phyloP scores from a whole-genome alignment of 2,329 filamentous ascomycete genomes.

The Cytospora piceae region DNA sequence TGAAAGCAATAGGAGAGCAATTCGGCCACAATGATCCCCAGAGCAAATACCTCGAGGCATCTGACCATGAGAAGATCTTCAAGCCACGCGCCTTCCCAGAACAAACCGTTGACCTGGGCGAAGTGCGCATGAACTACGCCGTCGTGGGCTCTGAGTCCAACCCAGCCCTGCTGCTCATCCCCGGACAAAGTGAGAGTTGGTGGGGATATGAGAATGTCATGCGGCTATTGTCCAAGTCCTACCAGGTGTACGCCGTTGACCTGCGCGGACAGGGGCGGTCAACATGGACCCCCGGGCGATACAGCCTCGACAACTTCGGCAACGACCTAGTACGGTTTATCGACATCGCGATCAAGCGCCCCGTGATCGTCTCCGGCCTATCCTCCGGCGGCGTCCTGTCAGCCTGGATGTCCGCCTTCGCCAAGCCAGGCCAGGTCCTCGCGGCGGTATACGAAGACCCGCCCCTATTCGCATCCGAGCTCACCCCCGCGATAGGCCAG shows the following conservation, averaged over 20 bases:
- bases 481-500: slow-evolving; percentile 29
- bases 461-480: slow-evolving; percentile 30
- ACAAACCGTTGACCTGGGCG: slow-evolving; percentile 31
- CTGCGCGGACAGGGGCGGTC: slow-evolving; percentile 31
- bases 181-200: slow-evolving; percentile 31
- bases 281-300: slow-evolving; percentile 32
- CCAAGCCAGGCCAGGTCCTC: slow-evolving; percentile 29
- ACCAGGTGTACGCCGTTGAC: slow-evolving; percentile 33
- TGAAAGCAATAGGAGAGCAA: slow-evolving; percentile 4
- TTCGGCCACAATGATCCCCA: slow-evolving; percentile 5
- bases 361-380: slow-evolving; percentile 30
- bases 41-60: slow-evolving; percentile 23
- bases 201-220: slow-evolving; percentile 31
- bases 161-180: slow-evolving; percentile 31
- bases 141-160: slow-evolving; percentile 17
- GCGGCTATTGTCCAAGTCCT: slow-evolving; percentile 28
- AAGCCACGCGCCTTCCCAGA: slow-evolving; percentile 29
- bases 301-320: slow-evolving; percentile 31
- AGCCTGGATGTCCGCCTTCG: slow-evolving; percentile 31
- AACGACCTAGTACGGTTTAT: slow-evolving; percentile 32
- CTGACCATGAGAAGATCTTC: slow-evolving; percentile 22
- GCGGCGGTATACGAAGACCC: slow-evolving; percentile 32
- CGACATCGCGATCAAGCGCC: slow-evolving; percentile 30
- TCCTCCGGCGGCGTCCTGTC: slow-evolving; percentile 31
- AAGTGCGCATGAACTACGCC: slow-evolving; percentile 33